Evolutionary conservation across 345 rosid genomes (phyloP).

Genomic region (Eucalyptus polyanthemos): DNA sequence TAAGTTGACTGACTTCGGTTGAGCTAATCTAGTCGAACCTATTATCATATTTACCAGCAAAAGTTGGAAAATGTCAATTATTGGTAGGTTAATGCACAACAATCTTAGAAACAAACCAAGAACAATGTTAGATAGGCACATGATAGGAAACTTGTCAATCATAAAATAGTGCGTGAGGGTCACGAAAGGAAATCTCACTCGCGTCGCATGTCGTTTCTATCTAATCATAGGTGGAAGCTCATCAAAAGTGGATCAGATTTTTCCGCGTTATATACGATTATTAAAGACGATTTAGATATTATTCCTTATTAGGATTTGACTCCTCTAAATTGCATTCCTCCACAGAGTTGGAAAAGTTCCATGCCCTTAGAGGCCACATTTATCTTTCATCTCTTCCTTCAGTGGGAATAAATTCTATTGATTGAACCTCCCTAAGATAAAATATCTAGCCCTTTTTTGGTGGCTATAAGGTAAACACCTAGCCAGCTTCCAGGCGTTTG

Average conservation of each 20-base stretch:
- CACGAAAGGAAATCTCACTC: not conserved
- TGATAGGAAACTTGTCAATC: not conserved
- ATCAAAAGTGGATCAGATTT: not conserved
- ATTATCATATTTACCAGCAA: not conserved
- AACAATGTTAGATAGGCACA: not conserved
- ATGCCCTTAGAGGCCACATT: not conserved
- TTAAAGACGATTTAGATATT: not conserved
- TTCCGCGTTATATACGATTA: not conserved
- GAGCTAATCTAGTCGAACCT: not conserved
- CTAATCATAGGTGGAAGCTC: not conserved
- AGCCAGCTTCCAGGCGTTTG: not conserved
- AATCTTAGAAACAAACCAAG: not conserved
- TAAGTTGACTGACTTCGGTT: not conserved
- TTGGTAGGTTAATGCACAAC: not conserved
- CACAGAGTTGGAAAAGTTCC: not conserved
- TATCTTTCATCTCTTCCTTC: not conserved
- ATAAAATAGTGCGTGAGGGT: not conserved
- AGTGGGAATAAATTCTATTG: not conserved
- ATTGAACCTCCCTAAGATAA: not conserved
- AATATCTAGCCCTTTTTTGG: not conserved
- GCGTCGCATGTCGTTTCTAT: not conserved
- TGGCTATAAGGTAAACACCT: not conserved
- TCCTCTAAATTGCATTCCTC: not conserved
- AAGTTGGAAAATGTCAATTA: not conserved
- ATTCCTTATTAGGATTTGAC: not conserved